Evolutionary conservation across 1,139 yeast genomes (phyloP).

Genomic region (Candida sanyaensis): DNA sequence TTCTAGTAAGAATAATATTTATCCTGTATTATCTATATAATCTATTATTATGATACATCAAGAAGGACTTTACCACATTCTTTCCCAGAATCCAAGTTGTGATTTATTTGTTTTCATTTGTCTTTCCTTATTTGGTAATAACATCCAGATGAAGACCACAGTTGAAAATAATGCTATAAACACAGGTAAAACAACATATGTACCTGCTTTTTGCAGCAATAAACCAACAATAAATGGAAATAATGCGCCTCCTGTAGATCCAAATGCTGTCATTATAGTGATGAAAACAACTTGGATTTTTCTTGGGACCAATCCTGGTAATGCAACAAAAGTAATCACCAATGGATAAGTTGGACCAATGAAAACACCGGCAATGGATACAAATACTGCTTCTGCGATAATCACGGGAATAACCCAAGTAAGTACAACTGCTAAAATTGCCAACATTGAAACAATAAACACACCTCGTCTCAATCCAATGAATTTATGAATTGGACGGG

Average conservation of each 20-base stretch:
- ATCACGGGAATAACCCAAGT: constrained; percentile 49
- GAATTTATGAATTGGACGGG: constrained; percentile 39
- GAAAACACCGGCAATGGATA: constrained; percentile 48
- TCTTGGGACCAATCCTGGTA: constrained; percentile 45
- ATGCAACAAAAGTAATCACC: constrained; percentile 47
- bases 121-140: constrained; percentile 42
- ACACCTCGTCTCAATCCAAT: constrained; percentile 55
- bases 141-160: constrained; percentile 46
- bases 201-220: constrained; percentile 50
- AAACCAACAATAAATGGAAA: constrained; percentile 60
- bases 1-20: no score
- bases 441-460: constrained; percentile 28
- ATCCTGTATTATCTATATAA: no score
- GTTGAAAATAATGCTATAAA: constrained; percentile 40
- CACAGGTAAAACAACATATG: constrained; percentile 58
- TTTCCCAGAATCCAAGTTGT: constrained; percentile 20
- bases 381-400: constrained; percentile 45
- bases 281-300: constrained; percentile 55
- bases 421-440: constrained; percentile 40
- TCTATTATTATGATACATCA: no score
- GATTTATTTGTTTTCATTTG: constrained; percentile 13
- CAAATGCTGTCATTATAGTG: constrained; percentile 60
- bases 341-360: constrained; percentile 61
- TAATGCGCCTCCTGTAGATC: constrained; percentile 61
- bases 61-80: constrained; percentile 19